A percentile compares a stretch with the other conserved stretches of the same genome.
Conservation (phyloP, 2,329 filamentous ascomycete genomes). For the Diaporthe humulicola region DNA sequence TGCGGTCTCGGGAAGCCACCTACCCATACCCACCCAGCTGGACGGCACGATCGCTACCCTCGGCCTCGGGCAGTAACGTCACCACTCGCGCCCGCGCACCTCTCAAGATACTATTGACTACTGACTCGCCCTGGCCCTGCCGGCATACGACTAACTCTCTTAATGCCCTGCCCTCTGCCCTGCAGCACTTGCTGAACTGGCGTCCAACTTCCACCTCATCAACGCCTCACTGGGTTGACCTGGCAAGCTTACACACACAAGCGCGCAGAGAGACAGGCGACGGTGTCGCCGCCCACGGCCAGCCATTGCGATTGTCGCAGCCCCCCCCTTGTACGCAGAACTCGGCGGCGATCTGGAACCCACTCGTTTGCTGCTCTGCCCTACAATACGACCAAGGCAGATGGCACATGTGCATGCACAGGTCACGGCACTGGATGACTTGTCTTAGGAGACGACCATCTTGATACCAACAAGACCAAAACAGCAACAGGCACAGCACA, state of each 20-base stretch:
- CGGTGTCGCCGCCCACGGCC: conserved; percentile 28
- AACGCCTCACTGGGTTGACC: conserved; percentile 26
- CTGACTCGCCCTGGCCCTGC: background rate
- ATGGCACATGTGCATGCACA: conserved; percentile 29
- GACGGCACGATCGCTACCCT: conserved; percentile 12
- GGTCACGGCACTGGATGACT: conserved; percentile 31
- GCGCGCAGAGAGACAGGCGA: conserved; percentile 10
- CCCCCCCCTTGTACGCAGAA: conserved; percentile 18
- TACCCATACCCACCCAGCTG: conserved; percentile 16
- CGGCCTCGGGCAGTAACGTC: conserved; percentile 28
- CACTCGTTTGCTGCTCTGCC: conserved; percentile 28
- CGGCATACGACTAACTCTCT: background rate
- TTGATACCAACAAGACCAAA: conserved; percentile 19
- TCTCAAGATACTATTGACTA: background rate
- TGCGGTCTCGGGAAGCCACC: conserved; percentile 15
- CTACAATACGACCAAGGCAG: conserved; percentile 22
- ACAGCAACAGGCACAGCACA: conserved; percentile 8
- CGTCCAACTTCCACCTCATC: conserved; percentile 19
- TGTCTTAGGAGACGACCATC: conserved; percentile 23
- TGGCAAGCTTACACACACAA: background rate
- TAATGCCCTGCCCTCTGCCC: conserved; percentile 10
- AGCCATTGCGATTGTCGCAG: conserved; percentile 23
- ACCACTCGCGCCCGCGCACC: conserved; percentile 18
- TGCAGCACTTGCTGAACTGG: background rate
- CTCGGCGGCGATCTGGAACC: conserved; percentile 22